Evolutionary conservation across 140 eudicot species (phyloP), one percentile per base, ranked within the genome.

Genomic region (Bidens hawaiensis): DNA sequence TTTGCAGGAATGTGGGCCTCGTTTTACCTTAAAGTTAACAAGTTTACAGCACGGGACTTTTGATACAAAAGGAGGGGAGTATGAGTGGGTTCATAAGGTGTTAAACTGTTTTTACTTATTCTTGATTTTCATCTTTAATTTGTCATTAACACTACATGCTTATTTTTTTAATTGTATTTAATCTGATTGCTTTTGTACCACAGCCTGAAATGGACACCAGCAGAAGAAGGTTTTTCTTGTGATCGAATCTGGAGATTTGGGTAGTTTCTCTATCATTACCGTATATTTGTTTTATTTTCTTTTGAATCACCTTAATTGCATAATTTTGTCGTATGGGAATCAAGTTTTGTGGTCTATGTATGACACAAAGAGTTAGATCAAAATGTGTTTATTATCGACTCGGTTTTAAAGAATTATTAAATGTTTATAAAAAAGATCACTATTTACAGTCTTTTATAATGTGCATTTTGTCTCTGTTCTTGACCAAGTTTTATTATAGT

Each of bases 151-250:
- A 15, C 9, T 57, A 7, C 1, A 16, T 33, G 17, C 27, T 15
- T 46, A 5, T 16, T 7, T 4, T 9, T 15, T 12, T 10, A 10
- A 59, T 1, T 51, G 22, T 46, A 24, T 25, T 43, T 42, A 31
- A 59, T 52, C 0, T 38, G 60, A 67, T 45, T 11, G 17, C 5
- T 25, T 66, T 8, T 58, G 27, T 43, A 33, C 28, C 31, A 30
- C 82, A 90, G 98, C 89, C 95, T 52, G 98, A 91, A 64, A 91
- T 91, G 98, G 98, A 91, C 63, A 91, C 98, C 3, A 91, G 96
- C 79, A 82, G 98, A 68, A 78, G 96, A 81, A 82, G 98, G 70
- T 91, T 91, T 75, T 91, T 87, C 93, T 78, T 91, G 67, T 91
- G 78, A 84, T 9, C 27, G 52, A 49, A 69, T 30, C 2, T 13